Evolutionary conservation across 176 grass and related monocot genomes (phyloP), one percentile per base, ranked within the genome.

Genomic region (Oryza longistaminata): DNA sequence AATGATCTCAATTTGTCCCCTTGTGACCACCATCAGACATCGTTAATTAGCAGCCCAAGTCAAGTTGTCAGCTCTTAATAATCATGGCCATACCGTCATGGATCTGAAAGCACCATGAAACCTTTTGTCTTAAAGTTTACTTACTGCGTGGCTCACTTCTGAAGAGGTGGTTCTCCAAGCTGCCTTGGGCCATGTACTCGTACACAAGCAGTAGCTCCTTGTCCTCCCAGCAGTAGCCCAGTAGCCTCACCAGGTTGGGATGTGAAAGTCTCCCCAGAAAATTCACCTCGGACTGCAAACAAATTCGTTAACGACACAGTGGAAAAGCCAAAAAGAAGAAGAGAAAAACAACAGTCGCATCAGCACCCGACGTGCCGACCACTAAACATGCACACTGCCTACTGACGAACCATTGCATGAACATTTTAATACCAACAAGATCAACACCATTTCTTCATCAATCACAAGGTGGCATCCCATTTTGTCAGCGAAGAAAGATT

Each of bases 101-200:
- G 7, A 16, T 53, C 29, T 37, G 44, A 22, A 52, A 69, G 43
- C 27, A 79, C 39, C 62, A 33, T 17, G 0, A 62, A 62, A 62
- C n/a, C 62, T 27, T 40, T 11, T 64, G 45, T 8, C 24, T 43
- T 17, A 46, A 21, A 24, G 19, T 5, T 0, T 27, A 81, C 88
- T 86, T 82, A 90, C 88, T 83, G 52, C 83, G 85, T 75, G 58
- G 67, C 73, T 91, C 77, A 26, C 67, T 95, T 87, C 83, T 83
- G 80, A 95, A 89, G 72, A 95, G 93, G 83, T 93, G 93, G 52
- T 91, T 68, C 86, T 95, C 93, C 61, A 95, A 85, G 86, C 91
- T 95, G 65, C 86, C 93, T 16, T 91, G 89, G 39, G 81, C 83
- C 93, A 95, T 95, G 85, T 79, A 82, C 74, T 95, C 91, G 79